phyloP scores from a whole-genome alignment of 805 yeast species.

The Zygosaccharomyces bisporus region DNA sequence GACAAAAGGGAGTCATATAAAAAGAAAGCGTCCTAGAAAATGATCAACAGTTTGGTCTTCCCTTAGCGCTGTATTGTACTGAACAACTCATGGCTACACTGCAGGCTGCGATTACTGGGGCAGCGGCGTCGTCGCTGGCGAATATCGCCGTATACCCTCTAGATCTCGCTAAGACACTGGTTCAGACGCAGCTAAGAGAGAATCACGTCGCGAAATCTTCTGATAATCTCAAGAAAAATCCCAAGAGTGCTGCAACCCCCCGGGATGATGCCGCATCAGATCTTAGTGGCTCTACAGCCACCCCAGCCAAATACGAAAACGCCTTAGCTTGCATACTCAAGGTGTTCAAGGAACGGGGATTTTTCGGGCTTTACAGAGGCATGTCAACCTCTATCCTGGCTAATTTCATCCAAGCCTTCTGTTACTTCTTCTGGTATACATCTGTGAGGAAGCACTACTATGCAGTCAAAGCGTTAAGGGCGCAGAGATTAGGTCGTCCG shows the following conservation, averaged over 20 bases:
- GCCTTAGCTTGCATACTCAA: conserved; percentile 59
- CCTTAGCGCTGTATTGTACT: no score
- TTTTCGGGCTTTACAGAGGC: conserved; percentile 70
- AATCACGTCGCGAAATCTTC: conserved; percentile 7
- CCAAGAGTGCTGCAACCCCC: conserved; percentile 1
- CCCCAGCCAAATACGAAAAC: conserved; percentile 44
- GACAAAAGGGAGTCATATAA: no score
- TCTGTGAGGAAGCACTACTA: conserved; percentile 57
- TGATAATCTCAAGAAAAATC: conserved; percentile 7
- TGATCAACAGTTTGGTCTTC: no score
- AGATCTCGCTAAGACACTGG: conserved; percentile 70
- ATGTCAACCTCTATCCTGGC: conserved; percentile 62
- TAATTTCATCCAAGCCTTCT: conserved; percentile 72
- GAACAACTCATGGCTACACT: conserved; percentile 43
- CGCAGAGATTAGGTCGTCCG: not conserved
- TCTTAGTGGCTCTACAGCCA: conserved; percentile 15
- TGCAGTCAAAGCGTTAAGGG: conserved; percentile 29
- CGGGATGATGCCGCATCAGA: conserved; percentile 13
- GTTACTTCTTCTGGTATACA: conserved; percentile 86
- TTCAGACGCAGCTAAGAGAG: conserved; percentile 58
- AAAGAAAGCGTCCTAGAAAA: no score
- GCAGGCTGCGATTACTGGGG: conserved; percentile 79
- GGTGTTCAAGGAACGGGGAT: conserved; percentile 55
- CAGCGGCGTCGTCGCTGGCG: conserved; percentile 76
- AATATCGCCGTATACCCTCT: conserved; percentile 77